Conservation (phyloP, 495 filamentous ascomycete genomes). For the Aspergillus sclerotioniger region DNA sequence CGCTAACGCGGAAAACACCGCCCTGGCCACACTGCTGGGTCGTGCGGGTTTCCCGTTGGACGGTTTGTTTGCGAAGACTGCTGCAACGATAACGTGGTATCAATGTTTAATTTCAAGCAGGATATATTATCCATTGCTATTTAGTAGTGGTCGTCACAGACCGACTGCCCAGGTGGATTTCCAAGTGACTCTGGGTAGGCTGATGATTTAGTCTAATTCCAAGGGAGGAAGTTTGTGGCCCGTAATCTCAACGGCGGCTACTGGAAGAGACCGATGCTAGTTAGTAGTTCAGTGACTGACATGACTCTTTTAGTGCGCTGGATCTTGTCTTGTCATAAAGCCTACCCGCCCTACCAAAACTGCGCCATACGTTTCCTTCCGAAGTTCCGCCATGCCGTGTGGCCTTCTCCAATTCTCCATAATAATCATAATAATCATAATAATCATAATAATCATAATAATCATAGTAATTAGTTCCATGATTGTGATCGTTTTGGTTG, state of each 20-base stretch:
- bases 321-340: not conserved
- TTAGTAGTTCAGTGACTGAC: not conserved
- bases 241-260: not conserved
- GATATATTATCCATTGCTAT: not conserved
- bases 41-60: conserved; percentile 29
- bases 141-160: not conserved
- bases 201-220: not conserved
- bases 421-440: too few species aligned
- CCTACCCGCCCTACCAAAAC: not conserved
- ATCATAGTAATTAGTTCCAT: too few species aligned
- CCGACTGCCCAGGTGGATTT: not conserved
- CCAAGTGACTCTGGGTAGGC: not conserved
- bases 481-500: too few species aligned
- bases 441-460: too few species aligned
- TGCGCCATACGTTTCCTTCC: not conserved
- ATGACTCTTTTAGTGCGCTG: not conserved
- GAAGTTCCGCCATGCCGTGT: not conserved
- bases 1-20: conserved; percentile 36
- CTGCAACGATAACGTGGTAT: not conserved
- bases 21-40: conserved; percentile 32
- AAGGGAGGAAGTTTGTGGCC: not conserved
- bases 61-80: conserved; percentile 2
- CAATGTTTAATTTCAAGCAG: not conserved
- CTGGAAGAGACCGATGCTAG: not conserved
- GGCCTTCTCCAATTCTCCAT: too few species aligned